phyloP scores from a whole-genome alignment of 2,329 filamentous ascomycete species.

The Salinomyces thailandicus region DNA sequence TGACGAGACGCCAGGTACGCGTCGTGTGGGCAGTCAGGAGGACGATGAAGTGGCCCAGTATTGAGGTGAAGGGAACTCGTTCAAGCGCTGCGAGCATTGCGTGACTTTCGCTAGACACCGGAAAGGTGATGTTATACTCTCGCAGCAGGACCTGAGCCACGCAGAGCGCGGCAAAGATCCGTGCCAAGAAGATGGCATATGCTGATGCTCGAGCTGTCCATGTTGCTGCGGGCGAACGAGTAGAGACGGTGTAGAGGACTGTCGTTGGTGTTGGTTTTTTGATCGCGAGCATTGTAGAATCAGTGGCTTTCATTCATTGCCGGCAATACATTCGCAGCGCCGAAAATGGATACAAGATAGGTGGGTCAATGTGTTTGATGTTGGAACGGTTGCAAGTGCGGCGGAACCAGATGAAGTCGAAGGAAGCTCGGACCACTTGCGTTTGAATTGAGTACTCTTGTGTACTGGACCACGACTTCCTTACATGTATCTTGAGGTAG shows the following conservation, averaged over 20 bases:
- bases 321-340: no score
- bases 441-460: no score
- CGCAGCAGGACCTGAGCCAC: constrained; percentile 24
- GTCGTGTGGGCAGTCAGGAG: constrained; percentile 12
- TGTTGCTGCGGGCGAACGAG: constrained; percentile 47
- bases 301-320: no score
- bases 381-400: no score
- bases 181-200: constrained; percentile 33
- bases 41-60: background rate
- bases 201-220: constrained; percentile 32
- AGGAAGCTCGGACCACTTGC: no score
- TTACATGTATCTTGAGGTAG: no score
- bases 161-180: constrained; percentile 33
- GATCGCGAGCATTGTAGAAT: constrained; percentile 24
- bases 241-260: constrained; percentile 86
- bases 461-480: no score
- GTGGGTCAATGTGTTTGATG: no score
- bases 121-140: constrained; percentile 15
- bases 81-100: background rate
- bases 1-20: constrained; percentile 33
- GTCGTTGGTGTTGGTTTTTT: constrained; percentile 59
- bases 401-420: no score
- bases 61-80: constrained; percentile 2
- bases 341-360: no score
- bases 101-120: background rate